Conservation (phyloP, 2,329 filamentous ascomycete species). For the Fusarium buxicola region DNA sequence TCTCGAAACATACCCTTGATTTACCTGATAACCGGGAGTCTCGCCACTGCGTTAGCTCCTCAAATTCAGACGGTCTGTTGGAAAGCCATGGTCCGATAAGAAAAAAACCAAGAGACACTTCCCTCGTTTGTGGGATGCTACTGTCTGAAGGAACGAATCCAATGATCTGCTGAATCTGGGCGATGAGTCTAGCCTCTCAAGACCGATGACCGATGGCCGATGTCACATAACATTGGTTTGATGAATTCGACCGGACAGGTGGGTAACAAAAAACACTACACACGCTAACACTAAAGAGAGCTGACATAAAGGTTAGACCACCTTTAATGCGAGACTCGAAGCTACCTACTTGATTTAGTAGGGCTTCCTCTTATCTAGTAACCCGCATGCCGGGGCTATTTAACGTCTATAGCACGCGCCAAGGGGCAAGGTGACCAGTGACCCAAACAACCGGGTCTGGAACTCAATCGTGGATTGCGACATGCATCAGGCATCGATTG, state of each 20-base stretch:
- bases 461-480: constrained; percentile 25
- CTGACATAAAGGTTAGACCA: no score
- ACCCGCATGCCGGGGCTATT: no score
- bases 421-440: constrained; percentile 1
- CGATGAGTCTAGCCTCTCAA: neutral
- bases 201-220: no score
- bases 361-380: no score
- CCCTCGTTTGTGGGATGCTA: neutral
- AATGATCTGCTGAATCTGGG: neutral
- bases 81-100: constrained; percentile 15
- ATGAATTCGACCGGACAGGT: neutral
- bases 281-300: no score
- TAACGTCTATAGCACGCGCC: constrained; percentile 3
- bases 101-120: constrained; percentile 17
- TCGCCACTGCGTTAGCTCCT: constrained; percentile 11
- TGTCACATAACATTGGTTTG: neutral
- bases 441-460: constrained; percentile 35
- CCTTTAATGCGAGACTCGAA: no score
- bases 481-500: constrained; percentile 22
- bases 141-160: neutral
- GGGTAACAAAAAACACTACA: no score
- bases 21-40: constrained; percentile 24
- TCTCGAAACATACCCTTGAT: constrained; percentile 24
- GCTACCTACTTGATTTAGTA: no score
- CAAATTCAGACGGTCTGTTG: constrained; percentile 11